Base-by-base conservation (phyloP, 306 rosid species). In the Potentilla sterilis region DNA sequence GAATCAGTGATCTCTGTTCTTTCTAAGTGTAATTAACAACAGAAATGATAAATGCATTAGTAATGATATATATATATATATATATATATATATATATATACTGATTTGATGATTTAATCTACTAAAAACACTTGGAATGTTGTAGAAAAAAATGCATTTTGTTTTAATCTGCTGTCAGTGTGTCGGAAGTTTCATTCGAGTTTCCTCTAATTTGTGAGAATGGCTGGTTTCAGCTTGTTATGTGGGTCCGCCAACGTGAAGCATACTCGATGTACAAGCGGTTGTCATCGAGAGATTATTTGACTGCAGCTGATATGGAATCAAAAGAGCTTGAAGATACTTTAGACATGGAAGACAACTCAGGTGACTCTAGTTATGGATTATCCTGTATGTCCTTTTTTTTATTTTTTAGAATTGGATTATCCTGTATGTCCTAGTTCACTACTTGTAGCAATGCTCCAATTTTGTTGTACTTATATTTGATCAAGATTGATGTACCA, bases 231-330 rank as follows among this genome's bases (percentile, higher is more conserved):
- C 72, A 41, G 69, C 73, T 75, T 77, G 87, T 86, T 78, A 91
- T 90, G 97, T 82, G 85, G 92, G 92, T 80, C n/a, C 87, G 80
- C 67, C 83, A 85, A 69, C 84, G 91, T 67, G 97, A 84, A 86
- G 79, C 69, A 82, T 88, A 83, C 61, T 84, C 87, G 1, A 87
- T 87, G 86, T 95, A 90, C 88, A 95, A 95, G 77, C 97, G 98
- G n/a, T 64, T 81, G 55, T 81, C 96, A 9, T 77, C 87, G 6
- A 92, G 87, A 80, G 97, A 92, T 69, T 16, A 69, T 77, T 19
- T 85, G 43, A 78, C 51, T 83, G 70, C 83, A 76, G 58, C 46
- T 64, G 81, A 81, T 15, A 16, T 71, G 78, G 81, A 81, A 43
- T 72, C 90, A 0, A 92, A 84, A 79, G 97, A 90, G 66, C 16